Base-by-base conservation (phyloP, 2,329 filamentous ascomycete genomes). In the Xylaria sp. region DNA sequence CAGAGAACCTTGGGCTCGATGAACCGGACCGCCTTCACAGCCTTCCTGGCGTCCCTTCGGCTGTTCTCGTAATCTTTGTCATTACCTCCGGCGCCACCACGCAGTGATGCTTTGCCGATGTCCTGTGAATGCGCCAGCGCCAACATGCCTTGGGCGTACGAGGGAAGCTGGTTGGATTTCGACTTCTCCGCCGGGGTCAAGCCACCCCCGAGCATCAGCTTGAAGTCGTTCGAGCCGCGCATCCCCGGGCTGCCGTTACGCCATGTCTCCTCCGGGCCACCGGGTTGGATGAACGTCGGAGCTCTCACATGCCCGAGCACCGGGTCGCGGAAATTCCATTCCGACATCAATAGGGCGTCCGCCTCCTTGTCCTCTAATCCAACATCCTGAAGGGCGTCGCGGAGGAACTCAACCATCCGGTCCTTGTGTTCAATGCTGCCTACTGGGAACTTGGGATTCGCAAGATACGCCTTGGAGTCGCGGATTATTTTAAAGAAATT, bases 151-250 rank as follows among this genome's bases (percentile, higher is more conserved):
- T n/a, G 25, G 7, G 21, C 27, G 13, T 15, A 13, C 15, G 5
- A 29, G 1, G 38, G 31, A 5, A 0, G 3, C 9, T 31, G 17
- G 44, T 63, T n/a, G 4, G 1, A 0, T 2, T 2, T 23, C 8
- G 17, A 48, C 23, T 7, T 13, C 23, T 67, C 64, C 3, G 15
- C 47, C 3, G 25, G 13, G 15, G 56, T 27, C 13, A 67, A 10
- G 6, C 64, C 64, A 19, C 64, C 64, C 19, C 62, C 62, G 2
- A 67, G 19, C 2, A 46, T 25, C 33, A 4, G 3, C 54, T 67
- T 67, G 40, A 65, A 44, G 17, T 63, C 53, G 9, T 67, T 67
- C 4, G 41, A 31, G 19, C 56, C 62, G 11, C 17, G 35, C 10
- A 13, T 19, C 1, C 21, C 33, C 0, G 23, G 1, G 1, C 2